Percentiles rank a stretch among this genome's conserved stretches.
Evolutionary conservation across 306 rosid genomes (phyloP).

Genomic region (Quercus wislizeni): DNA sequence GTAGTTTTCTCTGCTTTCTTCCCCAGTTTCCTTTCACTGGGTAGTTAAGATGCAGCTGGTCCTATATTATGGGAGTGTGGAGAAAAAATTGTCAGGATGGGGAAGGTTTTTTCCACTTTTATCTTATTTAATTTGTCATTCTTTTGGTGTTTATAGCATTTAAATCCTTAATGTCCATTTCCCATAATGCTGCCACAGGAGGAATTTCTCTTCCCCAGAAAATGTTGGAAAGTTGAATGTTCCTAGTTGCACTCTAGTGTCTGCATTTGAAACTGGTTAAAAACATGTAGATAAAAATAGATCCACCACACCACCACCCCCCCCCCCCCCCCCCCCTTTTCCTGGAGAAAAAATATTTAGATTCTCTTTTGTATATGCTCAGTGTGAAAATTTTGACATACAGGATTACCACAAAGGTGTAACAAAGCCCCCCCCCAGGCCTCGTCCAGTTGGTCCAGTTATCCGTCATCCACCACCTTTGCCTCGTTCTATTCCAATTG

Average conservation of each 20-base stretch:
- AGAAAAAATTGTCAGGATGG: neutral
- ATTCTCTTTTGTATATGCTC: neutral
- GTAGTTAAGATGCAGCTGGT: neutral
- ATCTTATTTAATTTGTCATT: neutral
- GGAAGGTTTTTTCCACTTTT: neutral
- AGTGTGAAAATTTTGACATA: constrained; percentile 18
- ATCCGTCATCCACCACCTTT: constrained; percentile 28
- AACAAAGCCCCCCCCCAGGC: constrained; percentile 82
- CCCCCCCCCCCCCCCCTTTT: no score
- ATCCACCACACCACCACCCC: no score
- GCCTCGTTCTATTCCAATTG: constrained; percentile 10
- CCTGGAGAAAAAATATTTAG: no score
- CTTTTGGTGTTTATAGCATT: neutral
- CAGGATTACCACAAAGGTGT: constrained; percentile 83
- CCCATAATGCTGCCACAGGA: neutral
- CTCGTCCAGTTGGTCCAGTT: constrained; percentile 50
- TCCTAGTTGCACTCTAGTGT: neutral
- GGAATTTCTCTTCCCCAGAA: neutral
- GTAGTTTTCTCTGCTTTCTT: neutral
- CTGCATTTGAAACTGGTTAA: neutral
- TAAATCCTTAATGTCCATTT: neutral
- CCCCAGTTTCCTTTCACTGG: neutral
- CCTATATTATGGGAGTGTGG: neutral
- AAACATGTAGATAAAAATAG: neutral
- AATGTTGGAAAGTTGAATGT: neutral